Evolutionary conservation across 495 filamentous ascomycete species (phyloP).

Genomic region (Hypoxylon trugodes): DNA sequence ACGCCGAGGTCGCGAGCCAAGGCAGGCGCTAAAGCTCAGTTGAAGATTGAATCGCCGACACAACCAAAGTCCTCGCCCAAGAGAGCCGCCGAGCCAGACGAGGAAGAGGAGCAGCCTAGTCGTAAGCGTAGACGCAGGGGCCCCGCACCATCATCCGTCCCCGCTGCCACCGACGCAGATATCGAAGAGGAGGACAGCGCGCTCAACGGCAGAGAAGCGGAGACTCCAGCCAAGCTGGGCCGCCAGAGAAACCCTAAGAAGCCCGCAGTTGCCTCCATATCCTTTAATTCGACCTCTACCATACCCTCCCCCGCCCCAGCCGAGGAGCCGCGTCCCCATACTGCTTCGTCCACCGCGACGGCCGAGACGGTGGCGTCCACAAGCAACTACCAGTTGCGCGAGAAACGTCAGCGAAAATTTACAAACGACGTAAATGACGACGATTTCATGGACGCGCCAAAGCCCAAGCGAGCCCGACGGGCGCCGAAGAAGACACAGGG

Average conservation of each 20-base stretch:
- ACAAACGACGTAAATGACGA: conserved; percentile 38
- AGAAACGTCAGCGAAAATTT: conserved; percentile 44
- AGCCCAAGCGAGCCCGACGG: conserved; percentile 40
- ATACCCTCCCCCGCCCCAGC: conserved; percentile 8
- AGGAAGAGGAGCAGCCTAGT: conserved; percentile 18
- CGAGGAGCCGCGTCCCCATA: conserved; percentile 40
- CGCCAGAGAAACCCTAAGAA: conserved; percentile 30
- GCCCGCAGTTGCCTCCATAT: conserved; percentile 17
- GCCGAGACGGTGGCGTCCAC: conserved; percentile 40
- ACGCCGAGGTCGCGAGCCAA: neutral
- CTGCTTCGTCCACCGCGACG: conserved; percentile 43
- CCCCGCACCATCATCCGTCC: neutral
- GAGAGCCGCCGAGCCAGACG: conserved; percentile 23
- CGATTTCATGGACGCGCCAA: conserved; percentile 29
- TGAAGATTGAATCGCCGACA: neutral
- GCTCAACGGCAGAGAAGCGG: conserved; percentile 11
- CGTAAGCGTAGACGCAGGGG: conserved; percentile 31
- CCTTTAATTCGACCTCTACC: conserved; percentile 24
- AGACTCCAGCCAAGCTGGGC: conserved; percentile 8
- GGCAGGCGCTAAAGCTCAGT: neutral
- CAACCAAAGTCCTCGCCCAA: conserved; percentile 34
- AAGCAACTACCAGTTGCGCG: conserved; percentile 41
- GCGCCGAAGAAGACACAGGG: conserved; percentile 33
- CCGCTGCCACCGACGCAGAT: neutral
- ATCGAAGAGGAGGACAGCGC: conserved; percentile 1